A percentile compares a stretch with the other conserved stretches of the same genome.
phyloP scores from a whole-genome alignment of 1,284 basidiomycete genomes.

The Phylloporus gajari region DNA sequence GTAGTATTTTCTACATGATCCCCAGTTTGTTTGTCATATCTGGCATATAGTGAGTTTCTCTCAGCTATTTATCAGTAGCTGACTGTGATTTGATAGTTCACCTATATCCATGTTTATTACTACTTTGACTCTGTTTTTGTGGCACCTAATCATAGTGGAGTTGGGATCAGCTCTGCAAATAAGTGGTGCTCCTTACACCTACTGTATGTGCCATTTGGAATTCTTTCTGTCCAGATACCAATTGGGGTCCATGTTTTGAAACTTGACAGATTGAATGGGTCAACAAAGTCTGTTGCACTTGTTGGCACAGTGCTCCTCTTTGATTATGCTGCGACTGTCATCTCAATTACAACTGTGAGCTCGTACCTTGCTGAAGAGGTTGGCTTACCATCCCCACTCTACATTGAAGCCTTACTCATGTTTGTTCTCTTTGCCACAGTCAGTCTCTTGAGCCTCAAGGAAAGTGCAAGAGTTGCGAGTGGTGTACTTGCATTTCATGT shows the following conservation, averaged over 20 bases:
- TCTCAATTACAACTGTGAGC: constrained; percentile 75
- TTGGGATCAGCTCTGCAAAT: constrained; percentile 72
- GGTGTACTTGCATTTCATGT: constrained; percentile 69
- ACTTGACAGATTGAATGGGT: constrained; percentile 63
- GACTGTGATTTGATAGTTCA: constrained; percentile 54
- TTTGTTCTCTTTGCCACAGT: constrained; percentile 63
- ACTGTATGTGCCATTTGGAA: constrained; percentile 53
- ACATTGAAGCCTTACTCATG: constrained; percentile 60
- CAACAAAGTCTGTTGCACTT: constrained; percentile 68
- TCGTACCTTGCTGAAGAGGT: constrained; percentile 74
- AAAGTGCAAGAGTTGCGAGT: constrained; percentile 69
- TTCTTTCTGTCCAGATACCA: not conserved
- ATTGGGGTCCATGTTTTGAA: not conserved
- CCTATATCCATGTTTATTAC: constrained; percentile 73
- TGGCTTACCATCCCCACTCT: constrained; percentile 59
- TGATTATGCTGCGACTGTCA: constrained; percentile 71
- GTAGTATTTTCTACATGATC: constrained; percentile 76
- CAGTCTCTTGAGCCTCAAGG: constrained; percentile 68
- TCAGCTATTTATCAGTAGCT: not conserved
- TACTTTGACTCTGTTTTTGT: constrained; percentile 68
- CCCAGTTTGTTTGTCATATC: constrained; percentile 70
- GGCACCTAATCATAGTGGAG: constrained; percentile 78
- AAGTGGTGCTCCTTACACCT: constrained; percentile 75
- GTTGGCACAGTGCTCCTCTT: constrained; percentile 70
- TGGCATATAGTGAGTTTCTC: constrained; percentile 62